phyloP scores from a whole-genome alignment of 805 yeast species.

The Zygosaccharomyces rouxii region DNA sequence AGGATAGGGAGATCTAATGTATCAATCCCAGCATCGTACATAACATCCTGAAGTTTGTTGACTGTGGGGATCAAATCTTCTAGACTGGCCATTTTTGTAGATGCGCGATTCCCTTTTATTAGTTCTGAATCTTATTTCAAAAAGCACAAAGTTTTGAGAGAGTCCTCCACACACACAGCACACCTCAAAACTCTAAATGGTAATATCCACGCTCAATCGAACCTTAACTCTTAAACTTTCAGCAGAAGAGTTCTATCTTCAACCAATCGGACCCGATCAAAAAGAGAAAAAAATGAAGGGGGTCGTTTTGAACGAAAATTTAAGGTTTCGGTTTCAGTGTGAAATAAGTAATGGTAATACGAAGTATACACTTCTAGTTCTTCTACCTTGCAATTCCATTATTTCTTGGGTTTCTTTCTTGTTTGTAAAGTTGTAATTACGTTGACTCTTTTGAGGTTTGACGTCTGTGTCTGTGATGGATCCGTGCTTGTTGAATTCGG shows the following conservation, averaged over 20 bases:
- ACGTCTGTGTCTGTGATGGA: neutral
- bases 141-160: neutral
- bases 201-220: neutral
- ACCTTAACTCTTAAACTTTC: neutral
- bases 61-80: slow-evolving; percentile 68
- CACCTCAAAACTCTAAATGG: neutral
- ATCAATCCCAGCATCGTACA: slow-evolving; percentile 93
- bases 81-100: slow-evolving; percentile 28
- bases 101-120: neutral
- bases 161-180: neutral
- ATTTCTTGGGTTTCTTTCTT: slow-evolving; percentile 18
- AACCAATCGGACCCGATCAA: slow-evolving; percentile 18
- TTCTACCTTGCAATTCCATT: neutral
- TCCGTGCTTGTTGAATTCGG: neutral
- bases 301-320: neutral
- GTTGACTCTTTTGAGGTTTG: neutral
- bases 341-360: neutral
- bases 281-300: slow-evolving; percentile 1
- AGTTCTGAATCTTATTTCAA: neutral
- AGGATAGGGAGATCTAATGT: slow-evolving; percentile 85
- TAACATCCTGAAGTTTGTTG: slow-evolving; percentile 91
- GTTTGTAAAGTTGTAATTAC: slow-evolving; percentile 12
- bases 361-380: neutral
- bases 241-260: neutral
- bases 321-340: neutral